Conservation (phyloP, 257 asterid genomes). For the Solanum appendiculatum region DNA sequence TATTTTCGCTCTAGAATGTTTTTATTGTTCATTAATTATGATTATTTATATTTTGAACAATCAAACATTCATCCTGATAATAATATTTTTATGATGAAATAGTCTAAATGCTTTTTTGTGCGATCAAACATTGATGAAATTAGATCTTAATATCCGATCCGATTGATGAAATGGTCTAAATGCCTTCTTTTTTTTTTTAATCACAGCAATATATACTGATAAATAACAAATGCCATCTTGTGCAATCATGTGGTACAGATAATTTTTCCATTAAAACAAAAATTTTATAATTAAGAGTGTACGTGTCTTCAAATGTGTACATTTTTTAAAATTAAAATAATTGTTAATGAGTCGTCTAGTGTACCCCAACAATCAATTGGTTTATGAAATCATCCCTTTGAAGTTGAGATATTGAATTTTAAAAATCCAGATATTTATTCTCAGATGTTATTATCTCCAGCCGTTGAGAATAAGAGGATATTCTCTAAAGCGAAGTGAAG, state of each 20-base stretch:
- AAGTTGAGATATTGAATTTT: neutral
- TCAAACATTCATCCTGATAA: neutral
- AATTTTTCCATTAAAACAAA: neutral
- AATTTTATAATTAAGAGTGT: neutral
- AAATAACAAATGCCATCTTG: neutral
- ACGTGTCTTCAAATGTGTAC: neutral
- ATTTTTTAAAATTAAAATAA: neutral
- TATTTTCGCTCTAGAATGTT: neutral
- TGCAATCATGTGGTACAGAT: neutral
- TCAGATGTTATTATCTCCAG: neutral
- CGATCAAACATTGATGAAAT: no score
- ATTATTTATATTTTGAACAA: no score
- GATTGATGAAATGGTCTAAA: neutral
- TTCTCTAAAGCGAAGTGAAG: no score
- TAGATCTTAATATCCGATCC: no score
- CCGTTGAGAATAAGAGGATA: accelerated
- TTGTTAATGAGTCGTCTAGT: neutral
- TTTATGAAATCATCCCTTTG: neutral
- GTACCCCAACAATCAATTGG: neutral
- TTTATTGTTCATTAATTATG: no score
- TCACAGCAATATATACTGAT: neutral
- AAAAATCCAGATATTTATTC: neutral
- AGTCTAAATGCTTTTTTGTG: no score
- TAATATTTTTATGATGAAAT: no score
- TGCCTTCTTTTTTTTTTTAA: neutral